A percentile compares a stretch with the other conserved stretches of the same genome.
phyloP scores from a whole-genome alignment of 192 early-diverging fungal species.

The Mycoemilia scoparia region DNA sequence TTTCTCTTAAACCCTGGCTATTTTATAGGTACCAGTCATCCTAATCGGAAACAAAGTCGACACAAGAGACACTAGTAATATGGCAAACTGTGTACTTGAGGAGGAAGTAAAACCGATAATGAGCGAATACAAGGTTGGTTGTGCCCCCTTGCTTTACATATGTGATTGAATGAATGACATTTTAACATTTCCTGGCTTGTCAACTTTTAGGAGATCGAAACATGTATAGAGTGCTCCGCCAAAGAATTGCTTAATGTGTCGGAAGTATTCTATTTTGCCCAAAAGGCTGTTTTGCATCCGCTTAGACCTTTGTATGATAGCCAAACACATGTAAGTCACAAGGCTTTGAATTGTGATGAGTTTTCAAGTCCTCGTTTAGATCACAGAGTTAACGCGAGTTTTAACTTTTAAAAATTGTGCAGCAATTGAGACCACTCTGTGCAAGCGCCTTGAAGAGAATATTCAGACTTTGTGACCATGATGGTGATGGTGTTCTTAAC shows the following conservation, averaged over 20 bases:
- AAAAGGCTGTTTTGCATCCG: constrained; percentile 96
- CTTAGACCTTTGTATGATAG: constrained; percentile 94
- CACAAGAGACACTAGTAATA: constrained; percentile 46
- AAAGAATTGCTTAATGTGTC: constrained; percentile 86
- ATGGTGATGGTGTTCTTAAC: constrained; percentile 82
- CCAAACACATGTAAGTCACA: constrained; percentile 58
- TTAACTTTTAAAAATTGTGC: too few relatives aligned
- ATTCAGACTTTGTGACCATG: constrained; percentile 87
- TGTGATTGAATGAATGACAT: too few relatives aligned
- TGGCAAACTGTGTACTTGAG: constrained; percentile 69
- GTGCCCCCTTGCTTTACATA: too few relatives aligned
- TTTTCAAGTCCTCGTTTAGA: background rate
- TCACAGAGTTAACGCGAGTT: background rate
- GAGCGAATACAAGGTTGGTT: constrained; percentile 99
- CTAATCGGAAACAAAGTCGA: constrained; percentile 26
- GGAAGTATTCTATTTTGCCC: constrained; percentile 99
- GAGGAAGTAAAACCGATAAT: constrained; percentile 94
- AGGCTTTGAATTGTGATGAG: background rate
- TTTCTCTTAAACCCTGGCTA: too few relatives aligned
- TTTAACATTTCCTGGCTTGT: too few relatives aligned
- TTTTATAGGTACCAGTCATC: background rate
- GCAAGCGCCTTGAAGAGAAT: constrained; percentile 82
- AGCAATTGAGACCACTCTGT: constrained; percentile 84
- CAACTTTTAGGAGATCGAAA: constrained; percentile 98
- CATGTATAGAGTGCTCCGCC: constrained; percentile 97